Conservation (phyloP, 768 basidiomycete genomes). For the Rhodocollybia butyracea region DNA sequence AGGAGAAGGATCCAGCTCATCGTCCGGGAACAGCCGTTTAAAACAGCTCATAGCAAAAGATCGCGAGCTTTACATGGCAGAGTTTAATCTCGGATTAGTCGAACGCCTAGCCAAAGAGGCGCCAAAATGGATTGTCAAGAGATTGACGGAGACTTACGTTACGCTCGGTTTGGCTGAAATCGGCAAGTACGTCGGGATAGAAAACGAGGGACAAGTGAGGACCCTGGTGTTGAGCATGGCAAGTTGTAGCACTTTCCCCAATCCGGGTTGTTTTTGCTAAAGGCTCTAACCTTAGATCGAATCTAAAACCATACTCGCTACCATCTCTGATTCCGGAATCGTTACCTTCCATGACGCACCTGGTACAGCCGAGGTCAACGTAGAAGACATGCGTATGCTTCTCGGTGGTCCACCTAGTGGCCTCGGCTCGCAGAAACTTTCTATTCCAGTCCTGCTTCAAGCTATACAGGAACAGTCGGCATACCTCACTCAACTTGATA, state of each 20-base stretch:
- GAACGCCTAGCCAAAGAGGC: slow-evolving; percentile 64
- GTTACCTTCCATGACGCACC: slow-evolving; percentile 72
- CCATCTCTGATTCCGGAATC: slow-evolving; percentile 62
- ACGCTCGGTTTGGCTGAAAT: slow-evolving; percentile 76
- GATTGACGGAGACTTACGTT: slow-evolving; percentile 79
- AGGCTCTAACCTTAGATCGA: slow-evolving; percentile 60
- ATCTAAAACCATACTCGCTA: slow-evolving; percentile 63
- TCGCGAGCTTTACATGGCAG: slow-evolving; percentile 34
- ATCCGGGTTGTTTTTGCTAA: background rate
- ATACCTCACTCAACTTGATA: slow-evolving; percentile 47
- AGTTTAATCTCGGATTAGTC: slow-evolving; percentile 71
- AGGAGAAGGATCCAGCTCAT: slow-evolving; percentile 50
- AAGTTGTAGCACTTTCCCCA: slow-evolving; percentile 13
- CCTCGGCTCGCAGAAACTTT: slow-evolving; percentile 9
- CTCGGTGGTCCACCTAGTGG: background rate
- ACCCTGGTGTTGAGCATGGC: slow-evolving; percentile 74
- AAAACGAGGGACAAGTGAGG: slow-evolving; percentile 18
- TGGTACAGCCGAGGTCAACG: slow-evolving; percentile 44
- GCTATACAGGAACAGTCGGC: slow-evolving; percentile 52
- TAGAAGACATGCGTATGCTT: slow-evolving; percentile 1
- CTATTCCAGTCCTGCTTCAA: background rate
- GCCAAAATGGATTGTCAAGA: slow-evolving; percentile 75
- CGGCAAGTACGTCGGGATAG: slow-evolving; percentile 39
- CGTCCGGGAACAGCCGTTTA: slow-evolving; percentile 32
- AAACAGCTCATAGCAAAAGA: background rate